These are phyloP conservation scores for Picochlorum sp. DNA, from an alignment of 139 green algal species.

Conservation along the genomic window DNA sequence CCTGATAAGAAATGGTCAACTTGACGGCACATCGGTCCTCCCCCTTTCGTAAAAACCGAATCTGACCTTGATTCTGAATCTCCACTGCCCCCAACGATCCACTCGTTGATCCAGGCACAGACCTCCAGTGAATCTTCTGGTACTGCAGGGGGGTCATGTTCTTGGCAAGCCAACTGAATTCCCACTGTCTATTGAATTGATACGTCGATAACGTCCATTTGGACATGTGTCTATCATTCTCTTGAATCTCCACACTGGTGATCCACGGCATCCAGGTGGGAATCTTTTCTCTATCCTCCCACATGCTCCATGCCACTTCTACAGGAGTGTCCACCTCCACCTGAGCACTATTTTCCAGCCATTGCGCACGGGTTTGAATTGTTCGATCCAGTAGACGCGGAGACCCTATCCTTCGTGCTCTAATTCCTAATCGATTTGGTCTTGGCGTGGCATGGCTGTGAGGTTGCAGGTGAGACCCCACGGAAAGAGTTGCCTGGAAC, in stretches of 20 bases:
- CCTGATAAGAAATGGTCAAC: conserved; percentile 81
- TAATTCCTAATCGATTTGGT: background rate
- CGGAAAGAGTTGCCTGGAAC: too few species aligned
- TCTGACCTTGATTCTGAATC: conserved; percentile 64
- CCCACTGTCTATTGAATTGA: conserved; percentile 69
- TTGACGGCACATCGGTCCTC: conserved; percentile 50
- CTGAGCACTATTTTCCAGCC: conserved; percentile 62
- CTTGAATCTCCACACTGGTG: conserved; percentile 54
- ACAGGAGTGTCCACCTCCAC: conserved; percentile 56
- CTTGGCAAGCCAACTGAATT: conserved; percentile 77
- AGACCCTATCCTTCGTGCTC: background rate
- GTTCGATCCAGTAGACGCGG: background rate
- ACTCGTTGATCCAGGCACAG: conserved; percentile 56
- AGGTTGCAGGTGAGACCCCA: too few species aligned
- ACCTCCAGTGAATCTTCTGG: conserved; percentile 83
- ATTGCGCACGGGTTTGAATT: conserved; percentile 16
- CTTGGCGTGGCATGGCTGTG: background rate
- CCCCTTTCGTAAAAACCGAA: conserved; percentile 52
- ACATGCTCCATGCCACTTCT: conserved; percentile 62
- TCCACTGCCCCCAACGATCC: conserved; percentile 39
- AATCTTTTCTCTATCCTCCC: conserved; percentile 74
- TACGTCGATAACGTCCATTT: conserved; percentile 74
- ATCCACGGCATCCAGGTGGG: conserved; percentile 92
- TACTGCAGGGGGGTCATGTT: conserved; percentile 72
- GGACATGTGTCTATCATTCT: conserved; percentile 56